phyloP scores from a whole-genome alignment of 257 asterid genomes.

The Solanum virginianum region DNA sequence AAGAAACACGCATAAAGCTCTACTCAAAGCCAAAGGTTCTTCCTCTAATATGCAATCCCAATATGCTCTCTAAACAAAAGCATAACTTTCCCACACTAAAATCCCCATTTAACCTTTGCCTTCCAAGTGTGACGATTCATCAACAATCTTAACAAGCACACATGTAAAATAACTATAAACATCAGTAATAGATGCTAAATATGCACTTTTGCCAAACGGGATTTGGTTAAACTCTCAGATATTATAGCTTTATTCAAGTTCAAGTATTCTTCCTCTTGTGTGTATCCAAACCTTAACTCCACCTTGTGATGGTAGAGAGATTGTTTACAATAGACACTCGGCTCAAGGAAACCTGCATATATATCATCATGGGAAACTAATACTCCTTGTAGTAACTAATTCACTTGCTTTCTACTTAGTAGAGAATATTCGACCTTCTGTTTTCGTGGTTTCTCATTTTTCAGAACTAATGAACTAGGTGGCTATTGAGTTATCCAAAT shows the following conservation, averaged over 20 bases:
- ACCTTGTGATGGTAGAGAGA: not conserved
- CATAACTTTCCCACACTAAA: conserved; percentile 50
- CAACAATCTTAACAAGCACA: conserved; percentile 35
- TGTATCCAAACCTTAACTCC: not conserved
- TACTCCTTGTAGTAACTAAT: not conserved
- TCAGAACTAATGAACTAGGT: not conserved
- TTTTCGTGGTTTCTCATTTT: not conserved
- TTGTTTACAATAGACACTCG: not conserved
- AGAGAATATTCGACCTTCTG: not conserved
- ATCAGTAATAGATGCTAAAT: conserved; percentile 54
- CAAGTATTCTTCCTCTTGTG: conserved; percentile 19
- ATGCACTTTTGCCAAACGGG: conserved; percentile 37
- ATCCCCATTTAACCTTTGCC: conserved; percentile 67
- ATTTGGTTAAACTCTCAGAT: conserved; percentile 36
- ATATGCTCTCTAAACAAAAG: conserved; percentile 44
- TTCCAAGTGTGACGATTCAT: conserved; percentile 42
- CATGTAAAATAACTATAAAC: conserved; percentile 50
- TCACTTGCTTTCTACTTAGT: not conserved
- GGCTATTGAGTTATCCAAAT: not conserved
- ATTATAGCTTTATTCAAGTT: conserved; percentile 47
- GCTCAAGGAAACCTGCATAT: not conserved
- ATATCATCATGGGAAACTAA: not conserved
- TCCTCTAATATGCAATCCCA: conserved; percentile 54
- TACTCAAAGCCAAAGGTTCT: conserved; percentile 35
- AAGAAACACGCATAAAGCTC: not conserved